Base-by-base conservation (phyloP, 805 yeast genomes). In the Candida multigemmis region DNA sequence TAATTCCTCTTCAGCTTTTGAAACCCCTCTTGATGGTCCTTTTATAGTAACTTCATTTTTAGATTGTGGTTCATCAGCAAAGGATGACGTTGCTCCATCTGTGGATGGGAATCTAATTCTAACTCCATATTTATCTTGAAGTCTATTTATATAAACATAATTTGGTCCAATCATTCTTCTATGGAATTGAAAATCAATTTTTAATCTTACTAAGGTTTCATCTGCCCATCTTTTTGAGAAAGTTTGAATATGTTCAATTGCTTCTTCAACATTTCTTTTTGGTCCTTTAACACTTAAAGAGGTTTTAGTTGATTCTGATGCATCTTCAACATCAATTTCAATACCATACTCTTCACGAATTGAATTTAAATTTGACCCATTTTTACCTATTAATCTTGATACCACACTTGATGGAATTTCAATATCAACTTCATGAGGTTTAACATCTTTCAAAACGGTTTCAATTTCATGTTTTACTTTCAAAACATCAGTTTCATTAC, bases 1-100 rank as follows among this genome's bases (percentile, higher is more conserved):
- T 46, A 93, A 60, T 60, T 87, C 96, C 36, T 77, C 87, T 48
- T 74, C 74, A 18, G 93, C 93, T 49, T 77, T 76, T 18, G 73
- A 66, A 18, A 82, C 97, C 40, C 89, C 91, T 54, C 77, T 79
- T 14, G 96, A 82, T 26, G 96, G 94, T 30, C 96, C 96, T 44
- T 77, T 76, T 32, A 89, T 69, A 16, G 68, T 60, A 22, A 80
- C 76, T 40, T 82, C 91, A 44, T 74, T 69, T 42, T 64, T 60
- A 31, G 61, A 64, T 20, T 61, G 63, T 19, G 67, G 64, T 3
- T 63, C 50, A 36, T 62, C 67, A 23, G 44, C 35, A 27, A 34
- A 42, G 9, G 36, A 22, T 6, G 41, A 31, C 23, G 16, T 21
- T 31, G 35, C 23, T 19, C 21, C 56, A 48, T 36, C 68, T 53